Conservation (phyloP, 169 alveolate species). For the Plasmodium gallinaceum region DNA sequence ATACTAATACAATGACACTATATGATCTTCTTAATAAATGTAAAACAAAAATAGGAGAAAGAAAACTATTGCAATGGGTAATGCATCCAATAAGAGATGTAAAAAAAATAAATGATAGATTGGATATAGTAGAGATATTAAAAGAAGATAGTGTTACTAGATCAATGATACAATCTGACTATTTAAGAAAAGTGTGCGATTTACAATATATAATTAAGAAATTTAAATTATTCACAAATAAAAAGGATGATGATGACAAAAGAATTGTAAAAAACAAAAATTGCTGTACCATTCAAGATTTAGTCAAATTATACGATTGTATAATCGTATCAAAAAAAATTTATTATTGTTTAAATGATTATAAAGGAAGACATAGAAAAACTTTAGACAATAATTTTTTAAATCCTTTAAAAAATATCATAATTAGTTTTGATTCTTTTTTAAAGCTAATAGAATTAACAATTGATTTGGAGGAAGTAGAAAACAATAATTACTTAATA, state of each 20-base stretch:
- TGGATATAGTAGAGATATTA: slow-evolving; percentile 95
- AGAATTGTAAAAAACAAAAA: slow-evolving; percentile 8
- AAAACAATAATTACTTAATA: slow-evolving; percentile 89
- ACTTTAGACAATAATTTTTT: slow-evolving; percentile 78
- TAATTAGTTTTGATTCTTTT: slow-evolving; percentile 88
- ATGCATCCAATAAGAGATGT: slow-evolving; percentile 95
- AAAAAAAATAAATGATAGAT: slow-evolving; percentile 92
- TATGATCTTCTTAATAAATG: slow-evolving; percentile 93
- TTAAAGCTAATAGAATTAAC: slow-evolving; percentile 93
- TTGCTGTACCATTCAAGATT: slow-evolving; percentile 76
- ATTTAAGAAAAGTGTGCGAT: slow-evolving; percentile 88
- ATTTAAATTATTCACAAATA: slow-evolving; percentile 67
- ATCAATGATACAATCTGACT: slow-evolving; percentile 82
- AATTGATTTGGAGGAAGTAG: slow-evolving; percentile 93
- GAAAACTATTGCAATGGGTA: slow-evolving; percentile 94
- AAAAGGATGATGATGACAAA: not conserved
- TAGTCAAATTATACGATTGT: slow-evolving; percentile 79
- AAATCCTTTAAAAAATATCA: slow-evolving; percentile 83
- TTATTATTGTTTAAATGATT: slow-evolving; percentile 76
- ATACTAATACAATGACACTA: slow-evolving; percentile 61
- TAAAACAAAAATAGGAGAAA: slow-evolving; percentile 94
- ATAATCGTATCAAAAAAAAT: slow-evolving; percentile 54
- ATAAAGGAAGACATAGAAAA: slow-evolving; percentile 79
- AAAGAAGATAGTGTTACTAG: slow-evolving; percentile 78
- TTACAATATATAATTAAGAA: slow-evolving; percentile 80